Evolutionary conservation across 176 grass and related monocot species (phyloP).

Genomic region (Metroxylon sagu): DNA sequence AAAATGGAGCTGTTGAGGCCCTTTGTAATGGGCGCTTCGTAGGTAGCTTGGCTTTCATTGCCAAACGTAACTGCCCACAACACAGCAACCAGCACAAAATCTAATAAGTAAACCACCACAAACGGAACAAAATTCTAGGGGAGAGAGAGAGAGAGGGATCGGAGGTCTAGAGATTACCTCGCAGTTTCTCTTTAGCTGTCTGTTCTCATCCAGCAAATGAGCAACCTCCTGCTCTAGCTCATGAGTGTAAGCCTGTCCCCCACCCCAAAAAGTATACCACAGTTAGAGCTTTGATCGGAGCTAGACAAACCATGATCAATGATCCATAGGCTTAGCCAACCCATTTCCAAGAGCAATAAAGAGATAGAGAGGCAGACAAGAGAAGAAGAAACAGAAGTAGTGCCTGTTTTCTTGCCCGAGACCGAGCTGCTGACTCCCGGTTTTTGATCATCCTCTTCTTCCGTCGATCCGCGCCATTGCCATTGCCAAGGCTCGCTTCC

Average conservation of each 20-base stretch:
- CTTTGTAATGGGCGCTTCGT: neutral
- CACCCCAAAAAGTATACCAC: neutral
- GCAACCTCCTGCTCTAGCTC: conserved; percentile 7
- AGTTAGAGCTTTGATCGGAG: too few relatives aligned
- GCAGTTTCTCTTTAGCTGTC: neutral
- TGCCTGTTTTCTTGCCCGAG: conserved; percentile 19
- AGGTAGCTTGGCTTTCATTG: neutral
- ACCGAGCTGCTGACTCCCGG: conserved; percentile 16
- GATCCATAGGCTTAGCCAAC: too few relatives aligned
- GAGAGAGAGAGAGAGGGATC: too few relatives aligned
- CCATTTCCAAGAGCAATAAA: too few relatives aligned
- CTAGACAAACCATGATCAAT: too few relatives aligned
- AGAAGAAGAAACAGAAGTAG: neutral
- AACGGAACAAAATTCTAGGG: too few relatives aligned
- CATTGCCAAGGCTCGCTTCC: neutral
- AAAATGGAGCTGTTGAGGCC: conserved; percentile 13
- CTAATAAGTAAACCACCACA: neutral
- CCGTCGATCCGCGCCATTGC: neutral
- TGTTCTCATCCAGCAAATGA: conserved; percentile 12
- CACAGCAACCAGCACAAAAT: neutral
- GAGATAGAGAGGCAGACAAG: neutral
- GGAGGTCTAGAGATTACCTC: neutral
- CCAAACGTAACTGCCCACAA: conserved; percentile 2
- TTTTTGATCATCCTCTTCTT: conserved; percentile 26
- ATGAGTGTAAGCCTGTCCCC: conserved; percentile 8